Percentiles rank a stretch among this genome's conserved stretches.
Conservation (phyloP, 306 rosid species). For the Castanea mollissima region DNA sequence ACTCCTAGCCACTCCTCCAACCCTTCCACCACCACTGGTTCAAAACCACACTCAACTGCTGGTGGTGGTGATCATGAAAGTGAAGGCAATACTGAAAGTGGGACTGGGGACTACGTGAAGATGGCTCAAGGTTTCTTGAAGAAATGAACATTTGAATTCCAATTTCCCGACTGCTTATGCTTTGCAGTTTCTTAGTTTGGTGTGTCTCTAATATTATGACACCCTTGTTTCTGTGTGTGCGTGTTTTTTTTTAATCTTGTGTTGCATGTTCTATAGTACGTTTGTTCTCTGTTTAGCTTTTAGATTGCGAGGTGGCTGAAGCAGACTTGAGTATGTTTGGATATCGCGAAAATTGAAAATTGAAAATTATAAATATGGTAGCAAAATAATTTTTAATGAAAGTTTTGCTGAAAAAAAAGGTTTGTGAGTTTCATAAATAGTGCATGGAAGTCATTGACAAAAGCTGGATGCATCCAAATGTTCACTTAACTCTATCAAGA, state of each 20-base stretch:
- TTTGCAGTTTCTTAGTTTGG: background rate
- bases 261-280: background rate
- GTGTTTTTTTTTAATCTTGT: background rate
- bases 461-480: no score
- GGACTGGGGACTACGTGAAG: constrained; percentile 26
- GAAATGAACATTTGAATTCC: background rate
- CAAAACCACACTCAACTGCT: background rate
- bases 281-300: background rate
- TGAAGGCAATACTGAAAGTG: background rate
- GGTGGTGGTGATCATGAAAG: background rate
- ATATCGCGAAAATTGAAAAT: no score
- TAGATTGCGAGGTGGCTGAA: background rate
- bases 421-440: no score
- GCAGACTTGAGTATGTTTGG: no score
- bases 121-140: constrained; percentile 35
- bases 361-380: no score
- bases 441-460: no score
- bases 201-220: no score
- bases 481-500: background rate
- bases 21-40: no score
- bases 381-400: no score
- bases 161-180: background rate
- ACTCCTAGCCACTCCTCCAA: no score
- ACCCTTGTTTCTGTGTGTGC: background rate
- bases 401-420: no score